A percentile compares a stretch with the other conserved stretches of the same genome.
phyloP scores from a whole-genome alignment of 2,329 filamentous ascomycete genomes.

The Claviceps arundinis region DNA sequence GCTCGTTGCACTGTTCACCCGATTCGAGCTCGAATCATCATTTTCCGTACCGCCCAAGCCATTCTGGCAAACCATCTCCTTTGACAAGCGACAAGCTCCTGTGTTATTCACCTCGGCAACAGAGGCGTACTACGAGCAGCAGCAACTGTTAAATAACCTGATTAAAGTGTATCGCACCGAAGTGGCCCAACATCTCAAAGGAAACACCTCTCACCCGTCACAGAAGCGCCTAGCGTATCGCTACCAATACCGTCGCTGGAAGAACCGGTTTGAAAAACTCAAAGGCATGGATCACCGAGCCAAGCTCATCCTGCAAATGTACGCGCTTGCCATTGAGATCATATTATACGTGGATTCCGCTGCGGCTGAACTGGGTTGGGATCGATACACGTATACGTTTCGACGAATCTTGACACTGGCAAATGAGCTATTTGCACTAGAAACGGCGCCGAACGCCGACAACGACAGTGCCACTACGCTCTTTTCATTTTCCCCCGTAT shows the following conservation, averaged over 20 bases:
- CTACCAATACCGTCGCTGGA: conserved; percentile 5
- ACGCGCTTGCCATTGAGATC: conserved; percentile 1
- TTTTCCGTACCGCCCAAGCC: not conserved
- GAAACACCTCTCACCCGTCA: not conserved
- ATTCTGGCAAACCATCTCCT: not conserved
- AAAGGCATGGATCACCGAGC: not conserved
- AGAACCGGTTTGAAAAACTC: conserved; percentile 3
- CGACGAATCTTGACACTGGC: not conserved
- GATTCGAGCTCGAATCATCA: conserved; percentile 5
- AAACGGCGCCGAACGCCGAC: not conserved
- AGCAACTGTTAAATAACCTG: conserved; percentile 1
- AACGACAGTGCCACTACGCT: not conserved
- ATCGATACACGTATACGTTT: conserved; percentile 3
- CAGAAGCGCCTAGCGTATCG: not conserved
- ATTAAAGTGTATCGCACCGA: conserved; percentile 1
- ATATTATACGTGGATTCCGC: not conserved
- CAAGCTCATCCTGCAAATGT: conserved; percentile 3
- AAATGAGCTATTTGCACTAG: conserved; percentile 1
- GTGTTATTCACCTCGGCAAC: not conserved
- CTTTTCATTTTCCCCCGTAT: conserved; percentile 1
- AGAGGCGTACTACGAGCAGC: conserved; percentile 2
- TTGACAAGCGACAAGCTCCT: not conserved
- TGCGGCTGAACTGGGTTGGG: not conserved
- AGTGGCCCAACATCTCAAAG: not conserved
- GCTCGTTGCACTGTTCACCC: conserved; percentile 8